Evolutionary conservation across 2,329 filamentous ascomycete genomes (phyloP), one percentile per base, ranked within the genome.

Genomic region (Cercospora sp.): DNA sequence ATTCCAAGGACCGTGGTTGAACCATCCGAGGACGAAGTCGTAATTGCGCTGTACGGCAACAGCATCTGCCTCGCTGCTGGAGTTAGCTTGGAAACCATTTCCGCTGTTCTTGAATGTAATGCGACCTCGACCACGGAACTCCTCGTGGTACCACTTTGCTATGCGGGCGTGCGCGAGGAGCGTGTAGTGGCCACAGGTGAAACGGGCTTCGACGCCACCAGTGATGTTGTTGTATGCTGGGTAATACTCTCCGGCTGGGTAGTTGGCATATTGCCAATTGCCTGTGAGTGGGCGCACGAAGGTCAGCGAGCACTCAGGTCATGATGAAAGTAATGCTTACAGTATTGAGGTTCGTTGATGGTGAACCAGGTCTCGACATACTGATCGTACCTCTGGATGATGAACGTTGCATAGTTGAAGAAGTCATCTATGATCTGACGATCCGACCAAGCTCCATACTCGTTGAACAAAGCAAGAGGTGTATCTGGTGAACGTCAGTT

Each of bases 81-180:
- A 79, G 1, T 73, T 43, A 2, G 80, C 79, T 65, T 79, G 76
- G 61, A 79, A 79, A 70, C 80, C 80, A 55, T 76, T 76, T 30
- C 77, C 79, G 51, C 67, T 73, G 68, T 75, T 77, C 69, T 82
- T 82, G 70, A 81, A 75, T 1, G 74, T 73, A 62, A 81, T 78
- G 16, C 78, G n/a, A 16, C 79, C 79, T 18, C 72, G 77, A 13
- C 78, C 74, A 40, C 74, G 75, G 61, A 76, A 84, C 67, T 82
- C 82, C 16, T 82, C 76, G 55, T 83, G 79, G 69, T 76, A 73
- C 82, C 81, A 79, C 61, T 83, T 82, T 51, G 80, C 82, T 55
- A 82, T 77, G 51, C 75, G 70, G 4, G 77, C 74, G 67, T 81
- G 79, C 4, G 80, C 76, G 2, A 80, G 75, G 16, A 81, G 75